These are phyloP conservation scores for Hypocreales sp. DNA, from an alignment of 2,329 filamentous ascomycete species.

Conservation along the genomic window DNA sequence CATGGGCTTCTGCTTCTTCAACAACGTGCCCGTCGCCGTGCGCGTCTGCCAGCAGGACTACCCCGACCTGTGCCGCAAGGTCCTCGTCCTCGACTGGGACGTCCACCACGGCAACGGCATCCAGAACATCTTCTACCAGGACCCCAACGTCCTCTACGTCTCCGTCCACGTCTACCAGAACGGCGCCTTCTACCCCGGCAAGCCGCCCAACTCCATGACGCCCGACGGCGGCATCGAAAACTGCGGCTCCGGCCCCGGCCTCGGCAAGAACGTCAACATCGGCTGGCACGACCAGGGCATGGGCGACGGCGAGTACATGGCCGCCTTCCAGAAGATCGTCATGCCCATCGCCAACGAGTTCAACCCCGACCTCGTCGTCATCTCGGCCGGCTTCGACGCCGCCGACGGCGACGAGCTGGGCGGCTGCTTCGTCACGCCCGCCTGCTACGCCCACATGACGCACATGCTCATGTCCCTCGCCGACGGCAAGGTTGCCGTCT, in stretches of 20 bases:
- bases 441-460: slow-evolving; percentile 96
- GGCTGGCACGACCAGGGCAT: slow-evolving; percentile 59
- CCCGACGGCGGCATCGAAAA: slow-evolving; percentile 47
- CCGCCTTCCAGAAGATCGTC: slow-evolving; percentile 86
- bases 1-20: slow-evolving; percentile 95
- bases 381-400: slow-evolving; percentile 92
- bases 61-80: slow-evolving; percentile 67
- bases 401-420: slow-evolving; percentile 87
- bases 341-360: slow-evolving; percentile 96
- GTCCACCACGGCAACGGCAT: slow-evolving; percentile 78
- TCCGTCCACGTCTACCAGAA: slow-evolving; percentile 81
- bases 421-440: slow-evolving; percentile 79
- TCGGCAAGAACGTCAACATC: slow-evolving; percentile 51
- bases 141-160: slow-evolving; percentile 91
- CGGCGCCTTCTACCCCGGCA: slow-evolving; percentile 71
- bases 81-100: slow-evolving; percentile 88
- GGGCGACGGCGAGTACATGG: slow-evolving; percentile 94
- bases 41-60: slow-evolving; percentile 72
- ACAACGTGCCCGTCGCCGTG: slow-evolving; percentile 91
- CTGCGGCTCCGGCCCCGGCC: slow-evolving; percentile 36
- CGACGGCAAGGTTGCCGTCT: slow-evolving; percentile 77
- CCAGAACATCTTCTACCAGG: slow-evolving; percentile 89
- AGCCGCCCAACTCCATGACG: slow-evolving; percentile 37
- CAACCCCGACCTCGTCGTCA: slow-evolving; percentile 83
- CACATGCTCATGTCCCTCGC: slow-evolving; percentile 97